Conservation (phyloP, 148 eudicot species). For the Silene uniflora region DNA sequence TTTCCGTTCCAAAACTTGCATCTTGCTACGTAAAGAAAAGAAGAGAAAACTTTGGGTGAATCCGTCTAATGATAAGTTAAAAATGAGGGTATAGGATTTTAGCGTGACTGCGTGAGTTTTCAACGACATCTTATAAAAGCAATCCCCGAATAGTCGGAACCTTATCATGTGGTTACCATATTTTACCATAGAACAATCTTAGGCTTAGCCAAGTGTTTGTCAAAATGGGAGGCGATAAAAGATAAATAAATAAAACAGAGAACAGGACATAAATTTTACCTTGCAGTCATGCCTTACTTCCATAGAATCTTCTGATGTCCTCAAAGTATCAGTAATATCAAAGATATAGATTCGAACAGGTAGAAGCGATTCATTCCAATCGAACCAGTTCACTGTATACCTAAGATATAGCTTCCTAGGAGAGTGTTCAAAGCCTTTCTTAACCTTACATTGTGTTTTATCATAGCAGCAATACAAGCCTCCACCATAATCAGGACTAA, state of each 20-base stretch:
- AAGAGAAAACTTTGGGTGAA: no score
- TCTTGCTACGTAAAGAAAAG: no score
- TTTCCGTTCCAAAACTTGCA: neutral
- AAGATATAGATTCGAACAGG: conserved; percentile 74
- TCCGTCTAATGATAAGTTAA: no score
- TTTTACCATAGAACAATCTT: neutral
- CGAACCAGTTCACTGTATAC: conserved; percentile 65
- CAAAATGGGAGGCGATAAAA: neutral
- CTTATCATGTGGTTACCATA: no score
- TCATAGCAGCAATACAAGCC: conserved; percentile 86
- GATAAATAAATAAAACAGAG: neutral
- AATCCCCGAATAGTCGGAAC: no score
- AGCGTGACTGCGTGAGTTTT: no score
- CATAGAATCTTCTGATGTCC: conserved; percentile 27
- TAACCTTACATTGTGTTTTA: conserved; percentile 53
- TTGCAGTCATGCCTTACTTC: conserved; percentile 43
- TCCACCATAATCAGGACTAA: conserved; percentile 53
- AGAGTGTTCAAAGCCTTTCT: conserved; percentile 39
- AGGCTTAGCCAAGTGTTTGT: neutral
- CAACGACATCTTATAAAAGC: no score
- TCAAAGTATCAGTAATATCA: conserved; percentile 73
- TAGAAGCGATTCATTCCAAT: conserved; percentile 53
- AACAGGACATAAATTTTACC: conserved; percentile 31
- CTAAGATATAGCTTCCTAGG: conserved; percentile 52
- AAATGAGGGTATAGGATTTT: no score